Base-by-base conservation (phyloP, 2,329 filamentous ascomycete genomes). In the Fusarium nisikadoi region DNA sequence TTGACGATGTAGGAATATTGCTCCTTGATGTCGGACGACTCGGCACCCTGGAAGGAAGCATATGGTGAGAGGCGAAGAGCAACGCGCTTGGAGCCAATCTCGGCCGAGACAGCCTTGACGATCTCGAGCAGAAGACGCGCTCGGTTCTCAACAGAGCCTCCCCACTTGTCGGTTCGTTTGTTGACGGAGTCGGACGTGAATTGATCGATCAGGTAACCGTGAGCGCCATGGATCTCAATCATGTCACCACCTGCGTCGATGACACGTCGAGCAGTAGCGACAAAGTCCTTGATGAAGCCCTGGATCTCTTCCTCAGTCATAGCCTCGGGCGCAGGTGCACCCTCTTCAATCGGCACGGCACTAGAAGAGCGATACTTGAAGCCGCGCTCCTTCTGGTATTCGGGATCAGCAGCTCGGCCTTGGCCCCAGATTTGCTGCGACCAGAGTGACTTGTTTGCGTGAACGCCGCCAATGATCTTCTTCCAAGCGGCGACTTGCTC, bases 131-230 rank as follows among this genome's bases (percentile, higher is more conserved):
- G 78, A 55, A 89, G 80, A 4, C 87, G 82, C 17, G 84, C 83
- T 10, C 87, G 82, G 71, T 89, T 89, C 73, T 87, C 84, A 39
- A 89, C 81, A 31, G 80, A 83, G 1, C 88, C 87, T 12, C 88
- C 88, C 76, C 89, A 90, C 42, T 81, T 75, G 74, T 88, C 87
- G 3, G 84, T 88, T 29, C 87, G 81, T 55, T 81, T 78, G 43
- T 80, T 80, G 11, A 78, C 62, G 0, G 67, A 67, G 47, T 78
- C 75, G 1, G 82, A 86, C 4, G 87, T 81, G 78, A 91, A 91
- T 47, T 90, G 88, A 56, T 89, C 74, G 11, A 89, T 80, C 4
- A 91, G 78, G 71, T 90, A 91, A 2, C 87, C 87, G 52, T 89
- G 87, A 6, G 86, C 86, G 1, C 50, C 68, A 9, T 71, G 68